These are phyloP conservation scores for Protea cynaroides DNA, from an alignment of 164 flowering plant genomes.

Conservation along the genomic window DNA sequence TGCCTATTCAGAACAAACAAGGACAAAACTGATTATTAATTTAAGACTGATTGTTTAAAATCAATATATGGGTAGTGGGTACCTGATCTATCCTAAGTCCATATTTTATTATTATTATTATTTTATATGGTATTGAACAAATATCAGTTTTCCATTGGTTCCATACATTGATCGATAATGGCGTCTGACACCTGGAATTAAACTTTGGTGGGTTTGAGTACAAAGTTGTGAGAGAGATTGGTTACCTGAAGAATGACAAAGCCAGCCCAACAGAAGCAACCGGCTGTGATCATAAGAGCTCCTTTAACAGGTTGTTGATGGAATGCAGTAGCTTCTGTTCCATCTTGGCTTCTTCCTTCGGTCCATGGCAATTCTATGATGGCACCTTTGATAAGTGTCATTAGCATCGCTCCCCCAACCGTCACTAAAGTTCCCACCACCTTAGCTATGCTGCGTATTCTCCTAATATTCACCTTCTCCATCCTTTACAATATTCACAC, in stretches of 20 bases:
- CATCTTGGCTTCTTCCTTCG: not conserved
- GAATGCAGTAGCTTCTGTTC: not conserved
- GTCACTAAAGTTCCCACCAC: not conserved
- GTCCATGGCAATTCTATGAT: not conserved
- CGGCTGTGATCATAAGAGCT: not conserved
- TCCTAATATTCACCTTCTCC: not conserved
- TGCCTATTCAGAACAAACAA: slow-evolving; percentile 20
- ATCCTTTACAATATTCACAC: not conserved
- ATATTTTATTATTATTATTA: no score
- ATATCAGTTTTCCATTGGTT: no score
- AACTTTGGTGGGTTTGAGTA: no score
- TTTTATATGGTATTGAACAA: no score
- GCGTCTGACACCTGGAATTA: no score
- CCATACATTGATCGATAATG: no score
- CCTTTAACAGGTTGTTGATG: not conserved
- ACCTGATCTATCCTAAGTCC: no score
- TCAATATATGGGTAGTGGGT: no score
- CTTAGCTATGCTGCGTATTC: not conserved
- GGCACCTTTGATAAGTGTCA: not conserved
- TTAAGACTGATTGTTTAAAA: not conserved
- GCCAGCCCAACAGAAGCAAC: not conserved
- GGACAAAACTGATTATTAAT: not conserved
- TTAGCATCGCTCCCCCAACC: not conserved
- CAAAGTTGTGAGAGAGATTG: no score
- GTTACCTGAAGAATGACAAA: not conserved